Percentiles rank a stretch among this genome's conserved stretches.
phyloP scores from a whole-genome alignment of 2,329 filamentous ascomycete species.

The Arthrobotrys conoides region DNA sequence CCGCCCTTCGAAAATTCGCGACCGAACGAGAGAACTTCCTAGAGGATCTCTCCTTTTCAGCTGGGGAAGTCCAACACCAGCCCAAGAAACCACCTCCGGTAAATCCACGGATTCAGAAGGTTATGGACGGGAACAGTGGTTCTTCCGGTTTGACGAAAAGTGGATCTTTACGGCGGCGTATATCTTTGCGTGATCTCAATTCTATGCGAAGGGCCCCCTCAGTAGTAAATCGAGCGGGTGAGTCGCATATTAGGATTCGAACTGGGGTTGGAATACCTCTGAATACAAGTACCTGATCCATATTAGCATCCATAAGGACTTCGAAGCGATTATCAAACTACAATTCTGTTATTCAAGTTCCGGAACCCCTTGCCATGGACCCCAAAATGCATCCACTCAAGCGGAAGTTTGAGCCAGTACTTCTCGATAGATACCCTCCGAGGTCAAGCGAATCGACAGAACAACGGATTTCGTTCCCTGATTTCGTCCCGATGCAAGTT shows the following conservation, averaged over 20 bases:
- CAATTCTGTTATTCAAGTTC: slow-evolving; percentile 95
- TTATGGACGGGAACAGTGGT: slow-evolving; percentile 79
- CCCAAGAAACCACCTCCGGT: slow-evolving; percentile 73
- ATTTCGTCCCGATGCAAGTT: slow-evolving; percentile 89
- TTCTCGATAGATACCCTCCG: slow-evolving; percentile 92
- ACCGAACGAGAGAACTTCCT: slow-evolving; percentile 94
- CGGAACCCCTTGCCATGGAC: slow-evolving; percentile 88
- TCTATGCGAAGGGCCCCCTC: slow-evolving; percentile 90
- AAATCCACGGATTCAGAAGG: slow-evolving; percentile 83
- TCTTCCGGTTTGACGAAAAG: slow-evolving; percentile 65
- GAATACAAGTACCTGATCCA: neutral
- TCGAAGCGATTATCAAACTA: slow-evolving; percentile 94
- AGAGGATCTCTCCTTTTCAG: slow-evolving; percentile 89
- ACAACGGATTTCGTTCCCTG: slow-evolving; percentile 87
- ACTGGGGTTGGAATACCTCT: slow-evolving; percentile 12
- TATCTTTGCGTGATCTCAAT: slow-evolving; percentile 95
- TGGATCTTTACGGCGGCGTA: slow-evolving; percentile 80
- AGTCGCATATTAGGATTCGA: slow-evolving; percentile 66
- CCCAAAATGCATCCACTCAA: slow-evolving; percentile 96
- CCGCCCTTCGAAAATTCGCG: slow-evolving; percentile 92
- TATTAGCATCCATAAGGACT: slow-evolving; percentile 79
- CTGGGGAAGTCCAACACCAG: slow-evolving; percentile 79
- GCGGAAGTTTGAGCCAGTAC: slow-evolving; percentile 93
- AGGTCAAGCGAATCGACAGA: slow-evolving; percentile 84
- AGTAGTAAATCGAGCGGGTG: slow-evolving; percentile 78